Percentiles rank a stretch among this genome's conserved stretches.
phyloP scores from a whole-genome alignment of 768 basidiomycete genomes.

The Termitomyces sp. region DNA sequence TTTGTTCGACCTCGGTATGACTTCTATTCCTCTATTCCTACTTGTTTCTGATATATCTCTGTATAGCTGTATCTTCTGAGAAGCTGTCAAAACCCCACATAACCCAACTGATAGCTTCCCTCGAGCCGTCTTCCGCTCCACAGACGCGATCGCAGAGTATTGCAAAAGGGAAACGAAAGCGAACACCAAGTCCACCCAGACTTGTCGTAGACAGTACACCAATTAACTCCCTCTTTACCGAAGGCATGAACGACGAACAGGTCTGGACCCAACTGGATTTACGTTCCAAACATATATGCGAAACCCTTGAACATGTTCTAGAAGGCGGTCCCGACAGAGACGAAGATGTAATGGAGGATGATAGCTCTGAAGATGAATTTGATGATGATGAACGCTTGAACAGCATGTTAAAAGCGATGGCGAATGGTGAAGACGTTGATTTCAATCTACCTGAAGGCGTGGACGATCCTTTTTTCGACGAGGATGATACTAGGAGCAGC shows the following conservation, averaged over 20 bases:
- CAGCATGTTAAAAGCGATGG: slow-evolving; percentile 28
- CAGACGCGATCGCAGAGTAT: slow-evolving; percentile 67
- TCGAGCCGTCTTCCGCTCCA: slow-evolving; percentile 68
- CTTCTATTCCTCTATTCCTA: not conserved
- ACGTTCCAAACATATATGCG: slow-evolving; percentile 64
- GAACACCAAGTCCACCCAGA: slow-evolving; percentile 30
- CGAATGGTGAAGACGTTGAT: slow-evolving; percentile 30
- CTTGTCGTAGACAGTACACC: slow-evolving; percentile 59
- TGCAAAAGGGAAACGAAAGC: slow-evolving; percentile 40
- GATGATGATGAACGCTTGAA: slow-evolving; percentile 26
- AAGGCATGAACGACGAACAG: slow-evolving; percentile 82
- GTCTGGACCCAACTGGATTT: slow-evolving; percentile 95
- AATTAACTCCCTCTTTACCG: slow-evolving; percentile 66
- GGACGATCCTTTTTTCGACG: slow-evolving; percentile 19
- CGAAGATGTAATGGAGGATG: slow-evolving; percentile 25
- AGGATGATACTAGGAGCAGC: slow-evolving; percentile 18
- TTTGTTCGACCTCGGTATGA: slow-evolving; percentile 73
- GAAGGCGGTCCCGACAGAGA: slow-evolving; percentile 36
- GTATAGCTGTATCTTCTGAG: slow-evolving; percentile 68
- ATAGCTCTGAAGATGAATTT: slow-evolving; percentile 28
- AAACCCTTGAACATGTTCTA: slow-evolving; percentile 62
- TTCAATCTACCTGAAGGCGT: slow-evolving; percentile 30
- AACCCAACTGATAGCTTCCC: slow-evolving; percentile 58
- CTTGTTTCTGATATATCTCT: slow-evolving; percentile 10
- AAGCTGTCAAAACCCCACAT: slow-evolving; percentile 60